These are phyloP conservation scores for Corchorus olitorius DNA, from an alignment of 345 rosid species.

Conservation along the genomic window DNA sequence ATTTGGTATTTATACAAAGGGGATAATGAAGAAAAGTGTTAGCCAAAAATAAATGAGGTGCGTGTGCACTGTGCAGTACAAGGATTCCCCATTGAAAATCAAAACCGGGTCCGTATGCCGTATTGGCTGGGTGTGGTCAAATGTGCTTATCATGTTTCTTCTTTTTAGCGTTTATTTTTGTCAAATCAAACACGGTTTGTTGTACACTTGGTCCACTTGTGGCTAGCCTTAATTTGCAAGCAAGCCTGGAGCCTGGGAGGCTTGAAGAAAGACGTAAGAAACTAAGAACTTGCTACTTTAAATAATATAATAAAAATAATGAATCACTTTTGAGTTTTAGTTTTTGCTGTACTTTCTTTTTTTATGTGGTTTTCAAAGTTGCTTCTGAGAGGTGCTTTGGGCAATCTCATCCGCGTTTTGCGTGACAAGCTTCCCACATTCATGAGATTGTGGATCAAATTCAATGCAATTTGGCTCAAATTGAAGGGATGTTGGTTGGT, in stretches of 20 bases:
- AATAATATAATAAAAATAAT: too few relatives aligned
- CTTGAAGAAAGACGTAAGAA: neutral
- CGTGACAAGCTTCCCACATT: too few relatives aligned
- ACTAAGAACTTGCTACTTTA: neutral
- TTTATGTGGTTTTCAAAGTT: neutral
- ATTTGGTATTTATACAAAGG: constrained; percentile 16
- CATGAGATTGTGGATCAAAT: too few relatives aligned
- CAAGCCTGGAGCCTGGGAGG: neutral
- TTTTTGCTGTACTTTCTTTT: neutral
- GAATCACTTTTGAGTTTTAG: too few relatives aligned
- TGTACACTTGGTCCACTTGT: constrained; percentile 7
- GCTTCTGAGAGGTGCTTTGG: neutral
- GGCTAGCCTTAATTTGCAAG: constrained; percentile 3
- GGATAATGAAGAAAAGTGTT: too few relatives aligned
- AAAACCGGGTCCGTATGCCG: neutral
- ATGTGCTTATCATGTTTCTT: constrained; percentile 22
- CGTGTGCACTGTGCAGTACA: neutral
- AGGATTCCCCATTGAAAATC: neutral
- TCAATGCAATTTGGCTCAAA: neutral
- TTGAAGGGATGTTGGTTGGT: neutral
- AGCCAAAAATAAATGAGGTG: neutral
- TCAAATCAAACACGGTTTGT: constrained; percentile 24
- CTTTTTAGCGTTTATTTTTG: neutral
- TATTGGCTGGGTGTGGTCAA: constrained; percentile 18
- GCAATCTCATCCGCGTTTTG: too few relatives aligned